Conservation (phyloP, 139 green algal genomes). For the Chlamydomonas sp. region DNA sequence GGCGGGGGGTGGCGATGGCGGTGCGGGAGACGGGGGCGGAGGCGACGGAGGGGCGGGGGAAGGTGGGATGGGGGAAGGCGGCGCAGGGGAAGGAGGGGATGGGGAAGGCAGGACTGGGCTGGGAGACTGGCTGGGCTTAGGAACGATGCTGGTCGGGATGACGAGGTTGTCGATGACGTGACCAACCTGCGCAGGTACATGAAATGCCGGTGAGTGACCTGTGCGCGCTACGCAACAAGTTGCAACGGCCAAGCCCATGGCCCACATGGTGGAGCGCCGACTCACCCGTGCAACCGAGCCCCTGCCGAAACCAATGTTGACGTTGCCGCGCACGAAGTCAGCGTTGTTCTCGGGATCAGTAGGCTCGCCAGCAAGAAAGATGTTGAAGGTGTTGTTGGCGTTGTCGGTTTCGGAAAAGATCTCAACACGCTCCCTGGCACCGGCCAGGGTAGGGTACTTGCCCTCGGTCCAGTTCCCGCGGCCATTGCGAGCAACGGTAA, state of each 20-base stretch:
- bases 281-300: too few species aligned
- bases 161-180: neutral
- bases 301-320: too few species aligned
- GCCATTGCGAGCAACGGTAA: neutral
- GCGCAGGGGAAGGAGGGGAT: neutral
- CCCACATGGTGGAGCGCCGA: too few species aligned
- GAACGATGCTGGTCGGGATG: slow-evolving; percentile 1
- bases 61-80: neutral
- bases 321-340: too few species aligned
- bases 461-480: neutral
- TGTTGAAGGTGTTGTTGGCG: neutral
- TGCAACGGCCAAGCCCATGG: too few species aligned
- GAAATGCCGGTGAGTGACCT: neutral
- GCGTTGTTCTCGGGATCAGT: neutral
- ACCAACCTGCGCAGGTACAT: neutral
- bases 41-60: neutral
- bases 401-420: neutral
- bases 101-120: neutral
- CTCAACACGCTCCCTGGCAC: neutral
- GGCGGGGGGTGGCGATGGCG: neutral
- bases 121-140: neutral
- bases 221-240: too few species aligned
- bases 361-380: neutral
- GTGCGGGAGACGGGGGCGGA: slow-evolving; percentile 1
- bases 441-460: neutral